Percentiles rank a stretch among this genome's conserved stretches.
Evolutionary conservation across 2,329 filamentous ascomycete species (phyloP).

Genomic region (Emergomyces pasteurianus): DNA sequence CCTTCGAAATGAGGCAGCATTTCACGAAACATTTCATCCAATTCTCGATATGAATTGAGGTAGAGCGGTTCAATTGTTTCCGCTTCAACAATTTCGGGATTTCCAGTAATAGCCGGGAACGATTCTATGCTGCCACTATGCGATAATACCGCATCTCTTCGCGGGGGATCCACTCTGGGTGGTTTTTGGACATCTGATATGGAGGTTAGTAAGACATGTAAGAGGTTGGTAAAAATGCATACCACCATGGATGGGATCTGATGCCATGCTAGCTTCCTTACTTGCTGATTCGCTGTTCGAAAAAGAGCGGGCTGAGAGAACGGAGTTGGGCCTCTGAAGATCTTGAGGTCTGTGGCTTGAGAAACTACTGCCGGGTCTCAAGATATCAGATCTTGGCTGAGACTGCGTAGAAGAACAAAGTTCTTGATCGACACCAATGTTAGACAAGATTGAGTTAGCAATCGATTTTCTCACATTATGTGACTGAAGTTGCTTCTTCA

Average conservation of each 20-base stretch:
- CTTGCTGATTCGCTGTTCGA: slow-evolving; percentile 8
- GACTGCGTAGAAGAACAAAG: slow-evolving; percentile 12
- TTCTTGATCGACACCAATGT: slow-evolving; percentile 41
- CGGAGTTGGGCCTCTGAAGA: slow-evolving; percentile 17
- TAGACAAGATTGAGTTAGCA: slow-evolving; percentile 65
- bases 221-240: not conserved
- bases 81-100: slow-evolving; percentile 36
- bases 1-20: slow-evolving; percentile 79
- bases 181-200: not conserved
- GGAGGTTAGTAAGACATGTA: not conserved
- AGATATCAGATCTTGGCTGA: slow-evolving; percentile 13
- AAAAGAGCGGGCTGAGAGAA: slow-evolving; percentile 10
- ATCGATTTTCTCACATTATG: slow-evolving; percentile 82
- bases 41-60: slow-evolving; percentile 69
- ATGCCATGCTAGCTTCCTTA: slow-evolving; percentile 5
- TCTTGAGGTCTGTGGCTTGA: slow-evolving; percentile 14
- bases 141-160: slow-evolving; percentile 6
- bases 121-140: slow-evolving; percentile 10
- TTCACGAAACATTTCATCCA: slow-evolving; percentile 75
- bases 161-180: slow-evolving; percentile 4
- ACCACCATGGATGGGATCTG: not conserved
- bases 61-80: slow-evolving; percentile 69
- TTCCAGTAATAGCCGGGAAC: slow-evolving; percentile 4
- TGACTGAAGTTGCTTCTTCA: slow-evolving; percentile 74
- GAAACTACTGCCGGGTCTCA: slow-evolving; percentile 16